phyloP scores from a whole-genome alignment of 108 stramenopile genomes.

The Phaeodactylum tricornutum region DNA sequence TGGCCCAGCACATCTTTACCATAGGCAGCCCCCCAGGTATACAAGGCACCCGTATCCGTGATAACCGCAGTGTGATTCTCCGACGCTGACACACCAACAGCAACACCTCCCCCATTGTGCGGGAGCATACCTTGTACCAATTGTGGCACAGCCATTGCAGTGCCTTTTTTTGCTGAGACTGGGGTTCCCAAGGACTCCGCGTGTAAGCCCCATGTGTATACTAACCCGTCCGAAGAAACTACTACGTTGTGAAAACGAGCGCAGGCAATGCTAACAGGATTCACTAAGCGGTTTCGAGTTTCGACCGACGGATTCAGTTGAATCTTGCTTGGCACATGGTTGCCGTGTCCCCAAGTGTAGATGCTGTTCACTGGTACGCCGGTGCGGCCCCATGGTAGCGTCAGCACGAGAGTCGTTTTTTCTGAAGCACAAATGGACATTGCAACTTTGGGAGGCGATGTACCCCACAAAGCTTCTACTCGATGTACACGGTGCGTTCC shows the following conservation, averaged over 20 bases:
- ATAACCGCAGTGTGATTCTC: constrained; percentile 71
- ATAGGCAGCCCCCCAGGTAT: constrained; percentile 66
- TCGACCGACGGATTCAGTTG: constrained; percentile 18
- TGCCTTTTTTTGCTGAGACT: neutral
- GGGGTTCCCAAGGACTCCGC: constrained; percentile 44
- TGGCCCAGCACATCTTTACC: constrained; percentile 62
- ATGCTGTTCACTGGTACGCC: constrained; percentile 51
- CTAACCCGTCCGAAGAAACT: constrained; percentile 73
- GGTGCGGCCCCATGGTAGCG: constrained; percentile 24
- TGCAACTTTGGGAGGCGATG: constrained; percentile 26
- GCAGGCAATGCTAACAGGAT: constrained; percentile 70
- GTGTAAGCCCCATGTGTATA: constrained; percentile 89
- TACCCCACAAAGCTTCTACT: constrained; percentile 61
- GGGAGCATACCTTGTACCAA: constrained; percentile 73
- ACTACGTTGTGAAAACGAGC: constrained; percentile 80
- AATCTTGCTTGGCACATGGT: constrained; percentile 53
- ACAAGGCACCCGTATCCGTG: constrained; percentile 59
- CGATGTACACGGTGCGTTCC: constrained; percentile 30
- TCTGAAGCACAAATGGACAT: constrained; percentile 70
- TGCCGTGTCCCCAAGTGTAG: constrained; percentile 80
- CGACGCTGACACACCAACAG: constrained; percentile 67
- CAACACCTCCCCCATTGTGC: constrained; percentile 70
- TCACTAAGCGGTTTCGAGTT: constrained; percentile 14
- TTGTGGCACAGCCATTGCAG: constrained; percentile 22
- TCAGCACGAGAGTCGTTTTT: constrained; percentile 62